Percentiles rank a stretch among this genome's conserved stretches.
phyloP scores from a whole-genome alignment of 2,329 filamentous ascomycete genomes.

The Penicillium expansum region DNA sequence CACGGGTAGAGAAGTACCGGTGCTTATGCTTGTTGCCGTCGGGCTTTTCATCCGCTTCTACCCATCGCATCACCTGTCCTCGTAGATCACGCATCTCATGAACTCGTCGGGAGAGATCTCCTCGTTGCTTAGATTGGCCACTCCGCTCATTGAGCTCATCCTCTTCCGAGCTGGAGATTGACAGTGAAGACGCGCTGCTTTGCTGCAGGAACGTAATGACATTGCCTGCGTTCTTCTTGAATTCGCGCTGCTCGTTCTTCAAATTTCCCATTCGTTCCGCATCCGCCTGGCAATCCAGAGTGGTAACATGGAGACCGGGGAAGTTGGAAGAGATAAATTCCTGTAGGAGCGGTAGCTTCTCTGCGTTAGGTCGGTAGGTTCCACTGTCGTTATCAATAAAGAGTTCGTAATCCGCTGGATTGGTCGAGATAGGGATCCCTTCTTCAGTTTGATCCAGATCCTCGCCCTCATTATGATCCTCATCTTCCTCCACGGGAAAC shows the following conservation, averaged over 20 bases:
- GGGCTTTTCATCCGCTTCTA: slow-evolving; percentile 30
- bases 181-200: slow-evolving; percentile 47
- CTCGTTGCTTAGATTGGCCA: slow-evolving; percentile 26
- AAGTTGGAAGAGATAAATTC: slow-evolving; percentile 70
- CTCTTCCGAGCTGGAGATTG: slow-evolving; percentile 56
- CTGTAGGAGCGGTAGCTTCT: slow-evolving; percentile 68
- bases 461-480: slow-evolving; percentile 38
- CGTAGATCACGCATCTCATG: slow-evolving; percentile 40
- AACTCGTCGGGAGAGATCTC: slow-evolving; percentile 29
- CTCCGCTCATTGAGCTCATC: slow-evolving; percentile 53
- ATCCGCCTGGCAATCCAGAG: slow-evolving; percentile 69
- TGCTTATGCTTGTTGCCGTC: slow-evolving; percentile 21
- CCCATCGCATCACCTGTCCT: slow-evolving; percentile 38
- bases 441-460: slow-evolving; percentile 32
- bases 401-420: slow-evolving; percentile 70
- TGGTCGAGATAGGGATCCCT: slow-evolving; percentile 42
- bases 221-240: slow-evolving; percentile 64
- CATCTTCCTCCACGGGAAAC: slow-evolving; percentile 32
- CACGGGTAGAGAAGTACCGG: slow-evolving; percentile 13
- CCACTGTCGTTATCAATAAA: slow-evolving; percentile 94
- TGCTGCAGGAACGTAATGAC: slow-evolving; percentile 56
- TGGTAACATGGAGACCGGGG: slow-evolving; percentile 70
- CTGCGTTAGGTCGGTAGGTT: slow-evolving; percentile 84
- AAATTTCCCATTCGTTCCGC: slow-evolving; percentile 69
- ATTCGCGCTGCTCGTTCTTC: slow-evolving; percentile 71